Evolutionary conservation across 1,139 yeast genomes (phyloP), one percentile per base, ranked within the genome.

Genomic region (Suhomyces wounanorum): DNA sequence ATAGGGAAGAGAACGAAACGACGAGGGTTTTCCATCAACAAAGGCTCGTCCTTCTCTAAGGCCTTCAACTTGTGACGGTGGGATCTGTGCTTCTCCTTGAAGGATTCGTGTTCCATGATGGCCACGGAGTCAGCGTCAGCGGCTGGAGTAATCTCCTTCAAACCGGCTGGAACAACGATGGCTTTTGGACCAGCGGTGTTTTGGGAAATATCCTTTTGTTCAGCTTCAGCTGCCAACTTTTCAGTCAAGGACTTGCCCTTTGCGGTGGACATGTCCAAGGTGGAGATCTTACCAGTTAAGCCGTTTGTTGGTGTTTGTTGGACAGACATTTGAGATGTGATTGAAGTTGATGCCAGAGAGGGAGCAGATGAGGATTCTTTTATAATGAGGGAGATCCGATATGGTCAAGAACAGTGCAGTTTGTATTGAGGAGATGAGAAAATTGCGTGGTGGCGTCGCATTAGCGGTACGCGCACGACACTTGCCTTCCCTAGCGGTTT

Each of bases 1-100:
- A 94, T 91, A 58, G 99, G 99, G 85, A 94, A 95, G 62, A 94
- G 78, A 50, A 94, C 99, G 67, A 91, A 94, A 67, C 99, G 85
- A 67, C 84, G 84, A 60, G 82, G 84, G 82, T 95, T 94, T 74
- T 94, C 98, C 54, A 72, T 70, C 65, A 94, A 82, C 64, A 94
- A 74, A 3, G 97, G 97, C 78, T 94, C 99, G 52, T 89, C 89
- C 70, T 82, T 82, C 78, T 94, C 97, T 62, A 81, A 61, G 56
- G 77, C 90, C 76, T 86, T 87, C 62, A 91, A 75, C 57, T 80
- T 58, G 63, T 83, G 87, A 76, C 95, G 87, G 67, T 84, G 91
- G 41, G 79, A 83, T 61, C 73, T 79, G 72, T 86, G 92, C 57
- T 75, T 70, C 45, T 69, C 67, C 66, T 87, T 73, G 69, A 87